Percentiles rank a stretch among this genome's conserved stretches.
These are phyloP conservation scores for Eimeria zaria DNA, from an alignment of 169 alveolate genomes.

Conservation along the genomic window DNA sequence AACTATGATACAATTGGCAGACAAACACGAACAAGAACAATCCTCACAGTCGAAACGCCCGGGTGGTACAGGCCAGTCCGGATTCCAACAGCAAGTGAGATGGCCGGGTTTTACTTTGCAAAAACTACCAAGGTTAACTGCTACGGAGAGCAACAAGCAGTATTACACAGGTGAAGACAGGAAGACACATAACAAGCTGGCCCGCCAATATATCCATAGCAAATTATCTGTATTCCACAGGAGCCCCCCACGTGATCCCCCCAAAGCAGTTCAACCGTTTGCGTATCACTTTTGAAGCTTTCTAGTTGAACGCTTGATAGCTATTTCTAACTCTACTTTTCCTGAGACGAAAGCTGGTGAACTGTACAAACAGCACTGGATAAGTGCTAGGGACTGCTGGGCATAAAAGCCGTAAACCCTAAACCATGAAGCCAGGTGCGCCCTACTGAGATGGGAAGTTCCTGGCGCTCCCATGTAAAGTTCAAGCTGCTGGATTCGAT, in stretches of 20 bases:
- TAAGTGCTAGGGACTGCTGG: not conserved
- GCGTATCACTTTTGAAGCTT: not conserved
- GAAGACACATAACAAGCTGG: not conserved
- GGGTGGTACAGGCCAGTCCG: not conserved
- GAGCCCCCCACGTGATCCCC: not conserved
- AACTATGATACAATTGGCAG: not conserved
- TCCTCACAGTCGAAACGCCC: no score
- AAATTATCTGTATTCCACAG: not conserved
- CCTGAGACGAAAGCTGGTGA: not conserved
- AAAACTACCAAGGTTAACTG: not conserved
- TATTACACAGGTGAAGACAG: not conserved
- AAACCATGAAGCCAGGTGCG: not conserved
- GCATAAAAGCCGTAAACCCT: not conserved
- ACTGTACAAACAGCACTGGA: not conserved
- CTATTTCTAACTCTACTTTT: not conserved
- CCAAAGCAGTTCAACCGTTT: not conserved
- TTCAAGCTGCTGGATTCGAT: constrained; percentile 66
- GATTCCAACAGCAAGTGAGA: not conserved
- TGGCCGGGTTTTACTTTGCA: not conserved
- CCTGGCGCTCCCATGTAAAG: constrained; percentile 80
- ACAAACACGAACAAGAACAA: not conserved
- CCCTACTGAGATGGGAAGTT: constrained; percentile 68
- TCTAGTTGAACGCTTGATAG: not conserved
- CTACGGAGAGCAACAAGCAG: not conserved
- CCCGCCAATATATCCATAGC: not conserved